A percentile compares a stretch with the other conserved stretches of the same genome.
phyloP scores from a whole-genome alignment of 2,329 filamentous ascomycete genomes.

The Karstenula rhodostoma region DNA sequence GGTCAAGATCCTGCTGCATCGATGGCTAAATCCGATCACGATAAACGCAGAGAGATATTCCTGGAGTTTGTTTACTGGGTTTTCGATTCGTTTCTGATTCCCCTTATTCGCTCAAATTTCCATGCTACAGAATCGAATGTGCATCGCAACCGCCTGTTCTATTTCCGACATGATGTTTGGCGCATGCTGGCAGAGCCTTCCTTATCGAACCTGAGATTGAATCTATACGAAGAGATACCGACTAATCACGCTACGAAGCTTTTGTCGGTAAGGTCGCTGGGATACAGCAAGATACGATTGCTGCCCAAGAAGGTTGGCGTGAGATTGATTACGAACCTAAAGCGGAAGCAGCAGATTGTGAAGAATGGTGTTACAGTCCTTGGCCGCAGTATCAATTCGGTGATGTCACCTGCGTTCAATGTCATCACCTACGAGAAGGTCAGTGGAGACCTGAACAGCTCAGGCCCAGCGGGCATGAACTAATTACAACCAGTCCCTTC shows the following conservation, averaged over 20 bases:
- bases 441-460: slow-evolving; percentile 17
- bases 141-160: slow-evolving; percentile 84
- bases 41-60: slow-evolving; percentile 81
- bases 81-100: slow-evolving; percentile 90
- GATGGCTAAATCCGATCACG: slow-evolving; percentile 73
- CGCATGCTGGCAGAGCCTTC: slow-evolving; percentile 76
- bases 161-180: slow-evolving; percentile 96
- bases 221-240: slow-evolving; percentile 82
- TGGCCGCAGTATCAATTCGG: slow-evolving; percentile 72
- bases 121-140: slow-evolving; percentile 91
- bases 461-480: neutral
- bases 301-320: slow-evolving; percentile 81
- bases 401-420: slow-evolving; percentile 77
- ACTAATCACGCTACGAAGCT: slow-evolving; percentile 63
- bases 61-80: slow-evolving; percentile 89
- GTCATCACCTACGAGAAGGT: slow-evolving; percentile 82
- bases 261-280: slow-evolving; percentile 70
- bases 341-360: slow-evolving; percentile 65
- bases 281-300: slow-evolving; percentile 80
- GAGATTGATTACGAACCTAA: slow-evolving; percentile 87
- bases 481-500: slow-evolving; percentile 34
- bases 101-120: slow-evolving; percentile 85
- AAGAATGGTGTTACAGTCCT: slow-evolving; percentile 64
- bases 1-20: slow-evolving; percentile 58
- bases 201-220: slow-evolving; percentile 69